Base-by-base conservation (phyloP, 331 rosid genomes). In the Pyracantha coccinea region DNA sequence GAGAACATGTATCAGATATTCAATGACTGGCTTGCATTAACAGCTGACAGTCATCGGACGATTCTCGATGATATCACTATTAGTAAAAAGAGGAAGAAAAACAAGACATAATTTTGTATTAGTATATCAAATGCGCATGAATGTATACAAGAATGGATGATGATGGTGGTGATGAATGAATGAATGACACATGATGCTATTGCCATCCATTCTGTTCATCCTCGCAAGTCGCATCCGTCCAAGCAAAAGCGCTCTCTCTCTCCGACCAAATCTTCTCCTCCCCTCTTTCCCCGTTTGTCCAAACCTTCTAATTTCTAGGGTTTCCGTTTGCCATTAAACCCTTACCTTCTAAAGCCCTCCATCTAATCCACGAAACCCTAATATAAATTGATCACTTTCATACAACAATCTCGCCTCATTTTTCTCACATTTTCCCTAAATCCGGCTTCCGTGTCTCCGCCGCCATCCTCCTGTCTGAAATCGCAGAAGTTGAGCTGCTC, bases 201-300 rank as follows among this genome's bases (percentile, higher is more conserved):
- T 73, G 80, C 53, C 85, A 32, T 75, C 79, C 81, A 78, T 73
- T 78, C 41, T 53, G 80, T 78, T 86, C 83, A 78, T 81, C 82
- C 55, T 72, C 29, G 52, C 78, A 57, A 38, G 45, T 38, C 45
- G 45, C 45, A 73, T 85, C 73, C 84, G 17, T 24, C 50, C 69
- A 77, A 72, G 71, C 80, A 83, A 76, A 67, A 65, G 66, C 70
- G 10, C 50, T 72, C 69, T 76, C 54, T 64, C 78, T 74, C 76
- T 71, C 45, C 31, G 63, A 71, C 41, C 73, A 16, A 16, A 78
- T 45, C 27, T 12, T 24, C 77, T 78, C 33, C 44, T 44, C 66
- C 55, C 38, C 66, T 20, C 79, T 60, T 31, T 59, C 16, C 8
- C 80, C 52, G 31, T 35, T 59, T 32, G 64, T 53, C 58, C 78